Percentiles rank a stretch among this genome's conserved stretches.
Conservation (phyloP, 805 yeast species). For the Isabelozyma heimii region DNA sequence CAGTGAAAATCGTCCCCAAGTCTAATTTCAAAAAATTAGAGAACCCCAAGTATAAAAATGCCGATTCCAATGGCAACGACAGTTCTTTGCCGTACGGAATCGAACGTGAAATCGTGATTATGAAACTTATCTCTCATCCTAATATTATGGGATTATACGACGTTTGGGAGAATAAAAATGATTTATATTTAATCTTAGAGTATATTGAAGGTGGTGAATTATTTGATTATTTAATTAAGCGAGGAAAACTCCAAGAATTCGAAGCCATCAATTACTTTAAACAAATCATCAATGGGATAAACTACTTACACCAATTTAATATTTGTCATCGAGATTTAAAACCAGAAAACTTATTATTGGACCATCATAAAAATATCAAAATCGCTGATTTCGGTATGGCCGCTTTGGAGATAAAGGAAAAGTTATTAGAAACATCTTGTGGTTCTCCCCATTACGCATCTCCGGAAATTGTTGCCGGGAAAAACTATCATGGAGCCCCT, state of each 20-base stretch:
- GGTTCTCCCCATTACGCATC: slow-evolving; percentile 91
- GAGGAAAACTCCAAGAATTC: slow-evolving; percentile 65
- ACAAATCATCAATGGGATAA: slow-evolving; percentile 75
- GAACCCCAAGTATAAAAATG: slow-evolving; percentile 42
- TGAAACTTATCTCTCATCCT: slow-evolving; percentile 92
- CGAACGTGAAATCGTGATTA: slow-evolving; percentile 94
- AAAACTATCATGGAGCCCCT: slow-evolving; percentile 77
- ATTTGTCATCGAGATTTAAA: slow-evolving; percentile 81
- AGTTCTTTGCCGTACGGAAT: slow-evolving; percentile 86
- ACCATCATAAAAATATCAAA: slow-evolving; percentile 64
- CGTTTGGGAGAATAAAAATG: slow-evolving; percentile 96
- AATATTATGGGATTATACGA: slow-evolving; percentile 92
- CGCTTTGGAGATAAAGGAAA: slow-evolving; percentile 70
- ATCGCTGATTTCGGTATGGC: slow-evolving; percentile 92
- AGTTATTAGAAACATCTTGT: slow-evolving; percentile 74
- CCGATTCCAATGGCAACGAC: slow-evolving; percentile 15
- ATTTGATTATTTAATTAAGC: slow-evolving; percentile 68
- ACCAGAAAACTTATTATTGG: slow-evolving; percentile 75
- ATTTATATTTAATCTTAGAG: slow-evolving; percentile 73
- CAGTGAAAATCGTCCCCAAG: slow-evolving; percentile 79
- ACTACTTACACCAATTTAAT: slow-evolving; percentile 77
- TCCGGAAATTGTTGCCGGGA: slow-evolving; percentile 80
- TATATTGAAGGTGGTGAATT: slow-evolving; percentile 86
- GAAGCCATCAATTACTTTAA: slow-evolving; percentile 75
- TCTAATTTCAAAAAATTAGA: slow-evolving; percentile 46